phyloP scores from a whole-genome alignment of 768 basidiomycete species.

The Terana coerulea region DNA sequence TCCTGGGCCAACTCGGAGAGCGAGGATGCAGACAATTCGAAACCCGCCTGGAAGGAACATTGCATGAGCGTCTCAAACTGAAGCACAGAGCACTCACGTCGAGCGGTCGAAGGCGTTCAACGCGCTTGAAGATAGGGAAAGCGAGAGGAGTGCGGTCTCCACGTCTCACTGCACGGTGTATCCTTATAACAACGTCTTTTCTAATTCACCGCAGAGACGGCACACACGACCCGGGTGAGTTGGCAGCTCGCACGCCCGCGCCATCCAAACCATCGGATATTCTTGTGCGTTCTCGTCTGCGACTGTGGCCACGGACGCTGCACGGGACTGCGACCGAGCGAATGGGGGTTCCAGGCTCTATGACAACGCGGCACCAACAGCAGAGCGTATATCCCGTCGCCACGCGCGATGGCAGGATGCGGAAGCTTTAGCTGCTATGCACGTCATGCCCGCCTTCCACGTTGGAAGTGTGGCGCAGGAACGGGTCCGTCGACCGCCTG shows the following conservation, averaged over 20 bases:
- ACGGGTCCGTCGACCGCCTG: too few species aligned
- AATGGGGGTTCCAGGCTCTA: not conserved
- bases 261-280: not conserved
- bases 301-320: too few species aligned
- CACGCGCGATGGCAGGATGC: too few species aligned
- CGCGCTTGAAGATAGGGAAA: constrained; percentile 5
- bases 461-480: too few species aligned
- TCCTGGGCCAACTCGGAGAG: not conserved
- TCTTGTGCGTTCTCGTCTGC: not conserved
- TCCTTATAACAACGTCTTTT: constrained; percentile 6
- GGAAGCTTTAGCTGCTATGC: too few species aligned
- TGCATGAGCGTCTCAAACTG: not conserved
- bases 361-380: not conserved
- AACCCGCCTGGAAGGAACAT: not conserved
- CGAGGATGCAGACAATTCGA: not conserved
- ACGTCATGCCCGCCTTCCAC: too few species aligned
- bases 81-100: constrained; percentile 4
- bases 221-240: not conserved
- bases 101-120: constrained; percentile 11
- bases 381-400: too few species aligned
- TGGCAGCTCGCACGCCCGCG: not conserved
- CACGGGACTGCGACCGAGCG: not conserved
- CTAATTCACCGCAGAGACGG: not conserved
- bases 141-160: not conserved
- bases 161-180: not conserved